Evolutionary conservation across 768 basidiomycete species (phyloP), one percentile per base, ranked within the genome.

Genomic region (Calocybe cyanea): DNA sequence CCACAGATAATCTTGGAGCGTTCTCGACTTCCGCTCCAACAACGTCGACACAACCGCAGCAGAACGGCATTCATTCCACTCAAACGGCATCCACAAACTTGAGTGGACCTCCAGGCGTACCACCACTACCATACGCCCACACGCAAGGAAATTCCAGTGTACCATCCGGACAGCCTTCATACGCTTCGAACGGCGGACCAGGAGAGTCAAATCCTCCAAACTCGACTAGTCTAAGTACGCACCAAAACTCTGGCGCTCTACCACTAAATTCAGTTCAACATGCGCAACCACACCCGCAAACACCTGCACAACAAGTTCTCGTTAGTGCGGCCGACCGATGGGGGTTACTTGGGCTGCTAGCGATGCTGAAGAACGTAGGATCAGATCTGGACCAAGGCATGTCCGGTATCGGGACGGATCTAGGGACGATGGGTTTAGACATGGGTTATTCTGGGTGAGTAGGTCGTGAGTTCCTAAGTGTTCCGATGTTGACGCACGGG

Each of bases 291-390:
- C 77, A 77, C 64, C 85, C 90, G 49, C 87, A 90, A 62, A 91
- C 90, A 35, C 92, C 94, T 1, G 91, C 92, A 36, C 90, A 96
- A 62, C 94, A 98, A 66, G 81, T 98, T 13, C 77, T 96, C 33
- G 81, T 89, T 54, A 88, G 85, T 51, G 91, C 94, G 1, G 94
- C 94, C 32, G 94, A 98, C 66, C 78, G 92, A 60, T 98, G 93
- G 92, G 94, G 94, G 3, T 72, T 98, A 13, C 62, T 93, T 38
- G 91, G 88, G 13, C 69, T 98, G 43, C 70, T 98, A 46, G 82
- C 87, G 37, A 78, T 89, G 73, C 88, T 95, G 65, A 89, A 90
- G 71, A 87, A 79, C 52, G 83, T 87, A 37, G 73, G 72, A 40
- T 60, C 73, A 46, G 90, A 93, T 60, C 72, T 83, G 41, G 92